phyloP scores from a whole-genome alignment of 2,329 filamentous ascomycete species.

The Aspergillus piperis region DNA sequence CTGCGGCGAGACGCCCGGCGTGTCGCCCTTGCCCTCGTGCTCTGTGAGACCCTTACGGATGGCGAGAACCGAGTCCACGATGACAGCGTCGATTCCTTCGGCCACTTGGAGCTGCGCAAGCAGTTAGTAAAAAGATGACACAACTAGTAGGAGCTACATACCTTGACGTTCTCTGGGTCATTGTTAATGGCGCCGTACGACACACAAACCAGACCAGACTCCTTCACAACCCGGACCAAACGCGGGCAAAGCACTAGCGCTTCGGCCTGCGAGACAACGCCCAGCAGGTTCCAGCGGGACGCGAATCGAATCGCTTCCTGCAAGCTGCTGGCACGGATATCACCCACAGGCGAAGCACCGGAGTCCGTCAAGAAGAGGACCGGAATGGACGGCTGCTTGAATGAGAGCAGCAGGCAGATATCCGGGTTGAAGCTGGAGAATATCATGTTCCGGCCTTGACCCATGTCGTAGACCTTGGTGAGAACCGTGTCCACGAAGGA shows the following conservation, averaged over 20 bases:
- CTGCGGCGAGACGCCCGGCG: slow-evolving; percentile 27
- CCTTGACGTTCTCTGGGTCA: slow-evolving; percentile 79
- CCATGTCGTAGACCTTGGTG: slow-evolving; percentile 83
- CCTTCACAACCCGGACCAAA: slow-evolving; percentile 89
- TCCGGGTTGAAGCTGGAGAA: slow-evolving; percentile 98
- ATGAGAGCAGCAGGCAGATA: slow-evolving; percentile 87
- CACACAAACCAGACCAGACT: slow-evolving; percentile 89
- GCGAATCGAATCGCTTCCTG: slow-evolving; percentile 97
- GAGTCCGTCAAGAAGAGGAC: slow-evolving; percentile 93
- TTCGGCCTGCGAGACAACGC: slow-evolving; percentile 85
- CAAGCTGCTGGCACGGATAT: slow-evolving; percentile 84
- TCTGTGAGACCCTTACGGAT: slow-evolving; percentile 85
- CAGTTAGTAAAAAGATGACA: slow-evolving; percentile 11
- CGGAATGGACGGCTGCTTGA: slow-evolving; percentile 96
- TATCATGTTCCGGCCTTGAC: slow-evolving; percentile 82
- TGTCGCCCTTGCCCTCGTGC: slow-evolving; percentile 28
- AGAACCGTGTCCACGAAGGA: slow-evolving; percentile 94
- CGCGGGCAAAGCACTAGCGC: slow-evolving; percentile 86
- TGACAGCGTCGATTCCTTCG: slow-evolving; percentile 95
- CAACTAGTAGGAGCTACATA: slow-evolving; percentile 48
- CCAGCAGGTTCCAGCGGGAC: slow-evolving; percentile 88
- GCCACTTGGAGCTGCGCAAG: slow-evolving; percentile 75
- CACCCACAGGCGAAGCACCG: slow-evolving; percentile 76
- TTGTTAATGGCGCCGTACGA: slow-evolving; percentile 94
- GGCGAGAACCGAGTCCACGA: slow-evolving; percentile 90